These are phyloP conservation scores for Ochromonadaceae sp. DNA, from an alignment of 352 stramenopile species.

Conservation along the genomic window DNA sequence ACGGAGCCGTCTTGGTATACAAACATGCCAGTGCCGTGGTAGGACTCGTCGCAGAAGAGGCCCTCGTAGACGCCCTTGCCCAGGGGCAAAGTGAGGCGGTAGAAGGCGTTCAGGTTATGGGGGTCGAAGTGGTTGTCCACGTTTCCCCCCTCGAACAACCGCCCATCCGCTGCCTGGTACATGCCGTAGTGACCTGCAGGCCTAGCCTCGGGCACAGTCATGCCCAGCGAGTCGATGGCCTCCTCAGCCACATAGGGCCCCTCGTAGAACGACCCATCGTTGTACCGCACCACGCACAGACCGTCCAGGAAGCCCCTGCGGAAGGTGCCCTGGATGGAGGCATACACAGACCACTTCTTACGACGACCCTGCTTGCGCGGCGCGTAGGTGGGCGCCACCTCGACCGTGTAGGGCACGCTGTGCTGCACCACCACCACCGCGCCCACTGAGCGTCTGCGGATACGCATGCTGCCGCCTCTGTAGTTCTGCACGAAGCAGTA, in stretches of 20 bases:
- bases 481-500: not conserved
- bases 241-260: conserved; percentile 4
- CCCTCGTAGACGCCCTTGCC: conserved; percentile 4
- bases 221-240: not conserved
- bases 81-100: not conserved
- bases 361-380: not conserved
- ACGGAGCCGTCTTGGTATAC: conserved; percentile 7
- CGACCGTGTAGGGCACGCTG: not conserved
- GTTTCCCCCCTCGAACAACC: conserved; percentile 14
- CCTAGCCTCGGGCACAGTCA: too few relatives aligned
- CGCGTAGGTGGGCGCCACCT: not conserved
- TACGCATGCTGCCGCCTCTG: not conserved
- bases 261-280: conserved; percentile 11
- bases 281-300: not conserved
- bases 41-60: conserved; percentile 5
- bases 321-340: conserved; percentile 3
- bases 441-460: not conserved
- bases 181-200: not conserved
- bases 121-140: conserved; percentile 16
- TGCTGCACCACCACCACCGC: conserved; percentile 4
- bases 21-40: conserved; percentile 4
- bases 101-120: not conserved
- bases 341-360: conserved; percentile 3
- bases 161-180: not conserved
- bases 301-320: not conserved